Base-by-base conservation (phyloP, 2,329 filamentous ascomycete species). In the Xylaria sp. region DNA sequence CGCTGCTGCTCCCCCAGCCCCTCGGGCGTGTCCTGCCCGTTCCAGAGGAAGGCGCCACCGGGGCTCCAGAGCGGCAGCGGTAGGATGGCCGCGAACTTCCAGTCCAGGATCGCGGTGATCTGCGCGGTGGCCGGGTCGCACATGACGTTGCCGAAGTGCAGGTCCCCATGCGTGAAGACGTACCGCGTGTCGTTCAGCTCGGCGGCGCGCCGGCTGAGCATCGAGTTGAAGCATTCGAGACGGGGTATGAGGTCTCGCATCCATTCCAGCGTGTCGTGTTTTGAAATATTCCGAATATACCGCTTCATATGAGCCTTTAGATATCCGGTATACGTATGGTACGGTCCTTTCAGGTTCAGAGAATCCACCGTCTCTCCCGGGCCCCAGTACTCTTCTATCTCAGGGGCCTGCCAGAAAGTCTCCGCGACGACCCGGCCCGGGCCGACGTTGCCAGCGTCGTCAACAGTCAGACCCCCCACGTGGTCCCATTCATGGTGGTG, bases 101-200 rank as follows among this genome's bases (percentile, higher is more conserved):
- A 75, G 63, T 71, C 70, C 9, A 72, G 54, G 11, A 75, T 61
- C 1, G 56, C 66, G 1, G 71, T 74, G 40, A 75, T 68, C 6
- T 48, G 51, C 0, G 50, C 45, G 1, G 61, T 57, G 6, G 51
- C 34, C 1, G 52, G 54, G n/a, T 71, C 62, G 53, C 63, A 72
- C 49, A 73, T 65, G 34, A 74, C 60, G 41, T 74, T 75, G 11
- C 66, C 71, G 38, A 75, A 68, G 51, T 74, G 71, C 40, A 74
- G 44, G 55, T 74, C 72, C 52, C 70, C 71, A 55, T 75, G 74
- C 6, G 72, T 68, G 1, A 75, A 63, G 4, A 67, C 46, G 19
- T 64, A 51, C 13, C 39, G 46, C 2, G 56, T 56, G 3, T 55
- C 48, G 52, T 71, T 63, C 1, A 70, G 59, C 39, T 59, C 40